phyloP scores from a whole-genome alignment of 805 yeast genomes.

The Candida xyloterini region DNA sequence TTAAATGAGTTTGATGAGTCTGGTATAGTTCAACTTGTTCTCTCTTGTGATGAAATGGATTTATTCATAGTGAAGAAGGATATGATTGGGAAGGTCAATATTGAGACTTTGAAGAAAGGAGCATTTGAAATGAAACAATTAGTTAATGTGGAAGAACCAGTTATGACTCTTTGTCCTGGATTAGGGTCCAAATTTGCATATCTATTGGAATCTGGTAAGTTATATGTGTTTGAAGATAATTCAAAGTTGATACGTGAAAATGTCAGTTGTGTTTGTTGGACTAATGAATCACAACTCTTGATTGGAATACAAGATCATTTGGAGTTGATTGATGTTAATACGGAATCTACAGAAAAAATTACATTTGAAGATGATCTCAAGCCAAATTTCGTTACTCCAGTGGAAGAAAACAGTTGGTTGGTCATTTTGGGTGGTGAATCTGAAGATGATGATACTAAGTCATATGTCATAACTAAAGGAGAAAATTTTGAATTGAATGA shows the following conservation, averaged over 20 bases:
- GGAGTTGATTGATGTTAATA: constrained; percentile 8
- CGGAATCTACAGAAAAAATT: constrained; percentile 3
- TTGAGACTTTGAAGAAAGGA: constrained; percentile 2
- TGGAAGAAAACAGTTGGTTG: constrained; percentile 12
- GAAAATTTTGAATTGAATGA: constrained; percentile 19
- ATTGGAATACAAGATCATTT: constrained; percentile 4
- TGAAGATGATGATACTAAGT: constrained; percentile 15
- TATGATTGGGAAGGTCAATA: constrained; percentile 2
- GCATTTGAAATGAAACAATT: constrained; percentile 1
- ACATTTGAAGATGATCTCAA: constrained; percentile 9
- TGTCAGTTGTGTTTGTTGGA: constrained; percentile 14
- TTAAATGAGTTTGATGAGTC: not conserved
- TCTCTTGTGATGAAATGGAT: constrained; percentile 22
- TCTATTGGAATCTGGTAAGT: constrained; percentile 11
- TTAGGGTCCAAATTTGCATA: constrained; percentile 3
- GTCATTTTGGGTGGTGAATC: constrained; percentile 15
- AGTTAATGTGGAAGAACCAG: constrained; percentile 6
- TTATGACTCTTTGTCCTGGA: not conserved
- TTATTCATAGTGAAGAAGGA: constrained; percentile 18
- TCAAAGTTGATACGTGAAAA: not conserved
- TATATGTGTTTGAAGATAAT: constrained; percentile 7
- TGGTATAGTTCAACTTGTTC: constrained; percentile 19
- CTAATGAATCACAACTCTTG: not conserved
- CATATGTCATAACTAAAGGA: constrained; percentile 10
- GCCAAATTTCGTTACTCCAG: constrained; percentile 7